phyloP scores from a whole-genome alignment of 768 basidiomycete species.

The Lentinula detonsa region DNA sequence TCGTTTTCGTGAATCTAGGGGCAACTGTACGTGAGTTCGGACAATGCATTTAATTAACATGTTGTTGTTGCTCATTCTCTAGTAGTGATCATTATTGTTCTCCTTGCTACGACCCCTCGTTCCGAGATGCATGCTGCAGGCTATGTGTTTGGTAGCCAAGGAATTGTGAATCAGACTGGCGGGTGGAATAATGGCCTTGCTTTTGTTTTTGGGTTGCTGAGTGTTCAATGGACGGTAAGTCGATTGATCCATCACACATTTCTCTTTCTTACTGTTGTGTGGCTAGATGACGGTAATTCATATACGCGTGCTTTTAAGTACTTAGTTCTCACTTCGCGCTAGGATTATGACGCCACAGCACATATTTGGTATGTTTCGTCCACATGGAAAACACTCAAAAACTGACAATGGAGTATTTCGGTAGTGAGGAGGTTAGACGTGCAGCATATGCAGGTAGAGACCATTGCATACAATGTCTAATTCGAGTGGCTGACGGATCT shows the following conservation, averaged over 20 bases:
- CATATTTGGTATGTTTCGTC: slow-evolving; percentile 62
- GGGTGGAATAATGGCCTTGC: slow-evolving; percentile 77
- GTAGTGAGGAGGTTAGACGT: slow-evolving; percentile 72
- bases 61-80: neutral
- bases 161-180: slow-evolving; percentile 75
- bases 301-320: neutral
- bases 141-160: slow-evolving; percentile 74
- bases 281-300: slow-evolving; percentile 50
- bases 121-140: slow-evolving; percentile 74
- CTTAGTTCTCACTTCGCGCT: neutral
- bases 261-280: neutral
- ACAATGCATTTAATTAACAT: neutral
- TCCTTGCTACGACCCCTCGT: slow-evolving; percentile 68
- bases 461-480: slow-evolving; percentile 14
- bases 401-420: neutral
- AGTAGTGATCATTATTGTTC: slow-evolving; percentile 83
- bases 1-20: slow-evolving; percentile 87
- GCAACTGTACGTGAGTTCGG: slow-evolving; percentile 54
- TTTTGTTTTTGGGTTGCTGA: slow-evolving; percentile 79
- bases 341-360: slow-evolving; percentile 79
- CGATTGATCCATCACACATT: slow-evolving; percentile 1
- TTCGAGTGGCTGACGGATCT: neutral
- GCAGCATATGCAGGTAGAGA: slow-evolving; percentile 69
- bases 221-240: slow-evolving; percentile 82
- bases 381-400: slow-evolving; percentile 3